Evolutionary conservation across 441 rosid species (phyloP).

Genomic region (Capsella rubella): DNA sequence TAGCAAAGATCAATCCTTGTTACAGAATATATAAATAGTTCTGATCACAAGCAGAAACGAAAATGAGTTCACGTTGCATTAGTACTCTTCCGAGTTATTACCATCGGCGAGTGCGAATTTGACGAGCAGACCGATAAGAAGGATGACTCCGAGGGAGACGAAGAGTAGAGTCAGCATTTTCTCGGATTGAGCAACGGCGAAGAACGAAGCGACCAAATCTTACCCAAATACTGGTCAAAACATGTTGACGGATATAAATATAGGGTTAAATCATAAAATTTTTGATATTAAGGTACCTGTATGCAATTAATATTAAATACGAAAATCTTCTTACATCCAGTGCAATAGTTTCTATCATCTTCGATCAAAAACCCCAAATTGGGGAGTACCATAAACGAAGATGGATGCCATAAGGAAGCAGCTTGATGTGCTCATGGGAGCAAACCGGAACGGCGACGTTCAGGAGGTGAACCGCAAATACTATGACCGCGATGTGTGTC

Average conservation of each 20-base stretch:
- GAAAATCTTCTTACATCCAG: neutral
- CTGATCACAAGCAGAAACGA: slow-evolving; percentile 26
- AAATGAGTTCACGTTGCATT: neutral
- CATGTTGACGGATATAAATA: neutral
- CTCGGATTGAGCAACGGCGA: slow-evolving; percentile 14
- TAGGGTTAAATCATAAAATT: neutral
- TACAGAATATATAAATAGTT: neutral
- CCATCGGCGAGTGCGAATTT: slow-evolving; percentile 66
- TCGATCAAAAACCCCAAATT: slow-evolving; percentile 22
- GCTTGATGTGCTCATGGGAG: slow-evolving; percentile 97
- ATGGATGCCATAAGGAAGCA: slow-evolving; percentile 98
- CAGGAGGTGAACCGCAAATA: slow-evolving; percentile 89
- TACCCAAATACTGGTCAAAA: neutral
- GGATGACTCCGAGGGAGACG: slow-evolving; percentile 44
- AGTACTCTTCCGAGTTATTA: slow-evolving; percentile 26
- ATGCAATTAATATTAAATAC: neutral
- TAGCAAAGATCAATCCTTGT: slow-evolving; percentile 10
- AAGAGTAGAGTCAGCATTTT: slow-evolving; percentile 52
- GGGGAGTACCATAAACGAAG: neutral
- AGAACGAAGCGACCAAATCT: neutral
- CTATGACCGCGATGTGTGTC: slow-evolving; percentile 96
- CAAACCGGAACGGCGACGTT: slow-evolving; percentile 94
- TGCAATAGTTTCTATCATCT: neutral
- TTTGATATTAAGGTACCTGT: neutral
- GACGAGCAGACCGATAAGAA: slow-evolving; percentile 48